Evolutionary conservation across 129 eudicot species (phyloP).

Genomic region (Centella asiatica): DNA sequence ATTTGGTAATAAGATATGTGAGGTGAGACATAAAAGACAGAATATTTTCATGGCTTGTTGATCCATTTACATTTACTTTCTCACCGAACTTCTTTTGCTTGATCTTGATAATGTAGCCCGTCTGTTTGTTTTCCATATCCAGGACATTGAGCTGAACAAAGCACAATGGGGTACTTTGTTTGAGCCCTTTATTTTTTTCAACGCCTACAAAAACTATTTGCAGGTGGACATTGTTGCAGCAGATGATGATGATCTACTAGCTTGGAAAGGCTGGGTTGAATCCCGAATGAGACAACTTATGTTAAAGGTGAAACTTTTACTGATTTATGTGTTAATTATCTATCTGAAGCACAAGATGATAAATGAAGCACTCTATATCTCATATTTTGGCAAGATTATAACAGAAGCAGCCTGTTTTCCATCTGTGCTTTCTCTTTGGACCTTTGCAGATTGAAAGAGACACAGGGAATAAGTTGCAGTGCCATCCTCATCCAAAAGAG

Average conservation of each 20-base stretch:
- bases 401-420: no score
- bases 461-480: constrained; percentile 16
- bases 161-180: constrained; percentile 5
- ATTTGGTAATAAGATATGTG: constrained; percentile 1
- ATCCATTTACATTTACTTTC: neutral
- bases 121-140: constrained; percentile 2
- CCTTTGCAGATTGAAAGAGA: constrained; percentile 13
- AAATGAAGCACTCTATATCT: neutral
- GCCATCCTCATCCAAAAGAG: constrained; percentile 19
- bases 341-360: neutral
- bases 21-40: neutral
- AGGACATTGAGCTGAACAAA: constrained; percentile 10
- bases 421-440: neutral
- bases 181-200: neutral
- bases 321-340: neutral
- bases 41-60: neutral
- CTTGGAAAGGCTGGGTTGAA: constrained; percentile 13
- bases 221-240: constrained; percentile 7
- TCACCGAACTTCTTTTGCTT: neutral
- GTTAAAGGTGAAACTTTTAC: constrained; percentile 1
- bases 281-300: constrained; percentile 11
- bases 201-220: constrained; percentile 3
- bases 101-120: neutral
- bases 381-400: neutral
- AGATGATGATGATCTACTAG: neutral